Percentiles rank a stretch among this genome's conserved stretches.
Evolutionary conservation across 2,329 filamentous ascomycete genomes (phyloP).

Genomic region (Cordyceps farinosa): DNA sequence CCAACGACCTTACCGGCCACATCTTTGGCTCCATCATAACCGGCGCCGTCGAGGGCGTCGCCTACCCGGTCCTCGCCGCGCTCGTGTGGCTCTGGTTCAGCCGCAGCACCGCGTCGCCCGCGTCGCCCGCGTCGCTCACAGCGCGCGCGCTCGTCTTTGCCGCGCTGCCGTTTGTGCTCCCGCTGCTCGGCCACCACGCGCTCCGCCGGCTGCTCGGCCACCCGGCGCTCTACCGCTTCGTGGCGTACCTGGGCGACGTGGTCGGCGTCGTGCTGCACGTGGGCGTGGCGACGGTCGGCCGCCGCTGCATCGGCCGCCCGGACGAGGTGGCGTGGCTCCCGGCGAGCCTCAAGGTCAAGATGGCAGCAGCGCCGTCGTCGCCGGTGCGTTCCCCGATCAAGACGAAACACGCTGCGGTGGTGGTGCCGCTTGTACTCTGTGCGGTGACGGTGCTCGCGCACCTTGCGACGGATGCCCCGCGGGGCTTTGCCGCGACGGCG

Average conservation of each 20-base stretch:
- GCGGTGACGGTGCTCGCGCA: background rate
- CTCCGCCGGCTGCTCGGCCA: background rate
- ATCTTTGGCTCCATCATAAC: background rate
- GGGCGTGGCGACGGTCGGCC: background rate
- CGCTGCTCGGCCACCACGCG: background rate
- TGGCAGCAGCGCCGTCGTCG: no score
- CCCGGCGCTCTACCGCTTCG: background rate
- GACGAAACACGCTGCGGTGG: background rate
- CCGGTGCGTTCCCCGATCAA: no score
- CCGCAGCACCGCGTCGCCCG: no score
- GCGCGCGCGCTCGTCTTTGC: background rate
- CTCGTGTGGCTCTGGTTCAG: background rate
- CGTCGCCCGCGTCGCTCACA: background rate
- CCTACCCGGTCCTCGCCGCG: background rate
- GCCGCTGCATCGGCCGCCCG: conserved; percentile 1
- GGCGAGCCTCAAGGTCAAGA: background rate
- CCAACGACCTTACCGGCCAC: background rate
- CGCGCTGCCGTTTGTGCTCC: background rate
- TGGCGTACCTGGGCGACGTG: background rate
- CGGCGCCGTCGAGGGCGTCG: background rate
- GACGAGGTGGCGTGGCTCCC: conserved; percentile 3
- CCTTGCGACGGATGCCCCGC: background rate
- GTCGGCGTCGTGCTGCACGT: background rate
- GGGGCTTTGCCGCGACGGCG: background rate
- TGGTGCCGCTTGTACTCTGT: background rate